These are phyloP conservation scores for Sclerotinia nivalis DNA, from an alignment of 2,329 filamentous ascomycete genomes.

Conservation along the genomic window DNA sequence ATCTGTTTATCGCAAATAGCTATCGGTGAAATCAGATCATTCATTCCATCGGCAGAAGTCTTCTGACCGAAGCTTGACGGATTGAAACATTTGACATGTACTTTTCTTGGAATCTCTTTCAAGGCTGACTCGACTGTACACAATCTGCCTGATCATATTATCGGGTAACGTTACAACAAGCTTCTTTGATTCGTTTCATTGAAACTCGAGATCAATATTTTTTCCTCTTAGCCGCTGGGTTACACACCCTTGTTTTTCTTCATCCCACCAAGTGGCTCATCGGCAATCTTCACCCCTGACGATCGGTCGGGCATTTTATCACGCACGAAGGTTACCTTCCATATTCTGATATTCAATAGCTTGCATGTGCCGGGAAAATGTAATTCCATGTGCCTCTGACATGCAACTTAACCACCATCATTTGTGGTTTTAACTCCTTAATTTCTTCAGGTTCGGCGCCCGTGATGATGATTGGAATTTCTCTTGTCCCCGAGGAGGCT, in stretches of 20 bases:
- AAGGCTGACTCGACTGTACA: not conserved
- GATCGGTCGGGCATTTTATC: constrained; percentile 18
- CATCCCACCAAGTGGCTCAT: constrained; percentile 16
- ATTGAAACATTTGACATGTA: constrained; percentile 2
- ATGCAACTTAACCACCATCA: constrained; percentile 3
- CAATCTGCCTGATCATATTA: not conserved
- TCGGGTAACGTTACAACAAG: constrained; percentile 13
- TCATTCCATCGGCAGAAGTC: constrained; percentile 9
- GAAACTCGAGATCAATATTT: not conserved
- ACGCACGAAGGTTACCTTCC: constrained; percentile 4
- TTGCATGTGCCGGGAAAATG: constrained; percentile 15
- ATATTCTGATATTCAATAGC: constrained; percentile 2
- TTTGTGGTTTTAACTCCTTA: not conserved
- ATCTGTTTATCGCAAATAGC: not conserved
- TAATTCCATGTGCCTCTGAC: constrained; percentile 16
- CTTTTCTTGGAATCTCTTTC: not conserved
- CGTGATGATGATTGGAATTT: not conserved
- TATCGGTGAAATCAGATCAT: constrained; percentile 6
- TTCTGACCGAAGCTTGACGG: constrained; percentile 5
- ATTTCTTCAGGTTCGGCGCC: constrained; percentile 7
- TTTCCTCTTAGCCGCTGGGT: not conserved
- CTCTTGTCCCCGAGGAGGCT: not conserved
- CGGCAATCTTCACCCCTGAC: constrained; percentile 20
- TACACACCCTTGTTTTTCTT: constrained; percentile 3
- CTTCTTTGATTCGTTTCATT: not conserved